These are phyloP conservation scores for Aspergillus eucalypticola DNA, from an alignment of 2,329 filamentous ascomycete species.

Conservation along the genomic window DNA sequence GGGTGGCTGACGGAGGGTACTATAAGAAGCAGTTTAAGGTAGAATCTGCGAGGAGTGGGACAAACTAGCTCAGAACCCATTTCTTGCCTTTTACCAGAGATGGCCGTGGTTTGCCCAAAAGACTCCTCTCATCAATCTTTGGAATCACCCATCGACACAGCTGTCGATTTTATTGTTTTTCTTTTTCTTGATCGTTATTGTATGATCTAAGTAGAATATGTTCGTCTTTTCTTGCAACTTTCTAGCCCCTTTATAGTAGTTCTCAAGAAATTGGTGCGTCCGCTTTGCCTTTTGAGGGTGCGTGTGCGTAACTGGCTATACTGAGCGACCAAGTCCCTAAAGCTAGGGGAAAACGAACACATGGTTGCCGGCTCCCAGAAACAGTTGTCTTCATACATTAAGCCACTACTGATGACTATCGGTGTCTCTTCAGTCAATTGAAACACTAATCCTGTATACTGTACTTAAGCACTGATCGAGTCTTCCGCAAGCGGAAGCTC, in stretches of 20 bases:
- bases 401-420: neutral
- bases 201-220: neutral
- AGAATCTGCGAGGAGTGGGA: constrained; percentile 61
- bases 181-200: constrained; percentile 22
- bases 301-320: neutral
- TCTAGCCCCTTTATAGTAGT: neutral
- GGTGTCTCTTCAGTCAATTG: too few relatives aligned
- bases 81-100: constrained; percentile 80
- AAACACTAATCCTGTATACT: too few relatives aligned
- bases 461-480: too few relatives aligned
- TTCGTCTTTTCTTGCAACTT: neutral
- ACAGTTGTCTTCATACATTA: neutral
- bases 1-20: neutral
- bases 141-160: constrained; percentile 50
- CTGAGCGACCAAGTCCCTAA: neutral
- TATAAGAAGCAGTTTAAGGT: constrained; percentile 14
- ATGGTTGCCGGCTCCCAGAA: neutral
- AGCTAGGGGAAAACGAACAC: too few relatives aligned
- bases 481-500: too few relatives aligned
- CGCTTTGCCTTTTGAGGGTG: neutral
- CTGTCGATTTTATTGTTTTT: constrained; percentile 43
- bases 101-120: constrained; percentile 67
- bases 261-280: neutral
- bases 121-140: constrained; percentile 62
- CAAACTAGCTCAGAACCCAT: constrained; percentile 70